phyloP scores from a whole-genome alignment of 805 yeast species.

The Candida xiaguanensis region DNA sequence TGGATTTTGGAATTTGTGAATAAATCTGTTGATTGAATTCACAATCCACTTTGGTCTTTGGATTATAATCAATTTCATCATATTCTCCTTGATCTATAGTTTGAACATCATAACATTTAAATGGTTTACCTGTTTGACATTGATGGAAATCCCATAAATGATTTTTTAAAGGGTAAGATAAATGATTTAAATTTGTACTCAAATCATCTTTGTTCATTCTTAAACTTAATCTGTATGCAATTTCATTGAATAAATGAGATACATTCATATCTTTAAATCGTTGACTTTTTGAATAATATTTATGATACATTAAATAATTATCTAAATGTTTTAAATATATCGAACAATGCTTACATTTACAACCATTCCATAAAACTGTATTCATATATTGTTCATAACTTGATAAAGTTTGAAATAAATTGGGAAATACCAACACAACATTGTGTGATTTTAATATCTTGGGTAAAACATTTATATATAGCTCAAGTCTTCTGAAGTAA shows the following conservation, averaged over 20 bases:
- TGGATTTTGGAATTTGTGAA: constrained; percentile 14
- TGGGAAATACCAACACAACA: constrained; percentile 53
- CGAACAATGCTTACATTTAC: constrained; percentile 58
- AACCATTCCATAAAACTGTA: constrained; percentile 74
- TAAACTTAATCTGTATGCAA: constrained; percentile 41
- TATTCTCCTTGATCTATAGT: constrained; percentile 35
- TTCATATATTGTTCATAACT: constrained; percentile 71
- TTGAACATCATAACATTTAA: constrained; percentile 30
- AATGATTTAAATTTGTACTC: constrained; percentile 11
- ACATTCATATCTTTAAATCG: constrained; percentile 59
- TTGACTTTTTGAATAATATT: constrained; percentile 53
- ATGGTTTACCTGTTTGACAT: constrained; percentile 18
- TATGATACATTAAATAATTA: constrained; percentile 59
- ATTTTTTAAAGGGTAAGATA: constrained; percentile 18
- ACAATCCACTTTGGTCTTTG: constrained; percentile 11
- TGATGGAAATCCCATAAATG: constrained; percentile 32
- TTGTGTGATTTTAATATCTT: constrained; percentile 20
- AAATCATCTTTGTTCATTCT: constrained; percentile 21
- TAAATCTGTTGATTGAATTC: constrained; percentile 10
- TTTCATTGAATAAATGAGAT: constrained; percentile 51
- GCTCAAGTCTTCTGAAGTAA: constrained; percentile 52
- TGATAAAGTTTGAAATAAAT: constrained; percentile 54
- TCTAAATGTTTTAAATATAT: constrained; percentile 51
- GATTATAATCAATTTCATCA: constrained; percentile 30
- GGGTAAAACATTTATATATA: constrained; percentile 51